Base-by-base conservation (phyloP, 495 filamentous ascomycete species). In the Xylaria longipes region DNA sequence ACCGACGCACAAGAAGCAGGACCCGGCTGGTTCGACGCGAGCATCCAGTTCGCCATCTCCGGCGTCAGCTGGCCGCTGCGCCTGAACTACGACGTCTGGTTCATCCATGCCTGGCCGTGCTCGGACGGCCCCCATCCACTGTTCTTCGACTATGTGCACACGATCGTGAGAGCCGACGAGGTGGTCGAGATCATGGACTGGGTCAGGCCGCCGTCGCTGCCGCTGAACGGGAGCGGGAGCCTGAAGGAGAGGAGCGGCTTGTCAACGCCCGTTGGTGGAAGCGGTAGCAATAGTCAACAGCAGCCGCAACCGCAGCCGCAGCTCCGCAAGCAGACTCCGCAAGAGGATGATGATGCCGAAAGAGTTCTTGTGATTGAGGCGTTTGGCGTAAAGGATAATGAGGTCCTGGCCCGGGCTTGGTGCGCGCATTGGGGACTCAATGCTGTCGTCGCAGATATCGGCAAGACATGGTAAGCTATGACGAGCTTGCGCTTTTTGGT, bases 341-440 rank as follows among this genome's bases (percentile, higher is more conserved):
- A 68, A 41, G 76, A 77, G 25, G 78, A 62, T 9, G 79, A 80
- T 29, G 84, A 87, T 60, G 79, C 87, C 12, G 89, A 91, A 71
- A 83, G 83, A 72, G 90, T 93, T 14, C 81, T 93, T 46, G 90
- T 90, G 43, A 84, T 93, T 22, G 88, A 93, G 79, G 90, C 91
- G 35, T 89, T 91, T 73, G 91, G 91, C 12, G 90, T 89, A 35
- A 79, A 78, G 58, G 91, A 93, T 77, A 93, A 92, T 70, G 91
- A 92, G 78, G 91, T 93, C 17, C 84, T 93, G 74, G 90, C 90
- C 1, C 81, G 91, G 62, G 91, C 91, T 54, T 93, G 91, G 91
- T 92, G 90, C 73, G 83, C 88, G 71, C 89, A 91, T 71, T 90
- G 89, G 87, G 91, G 91, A 27, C 78, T 92, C 66, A 87, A 84